These are phyloP conservation scores for Pythium oligandrum DNA, from an alignment of 352 stramenopile species.

Conservation along the genomic window DNA sequence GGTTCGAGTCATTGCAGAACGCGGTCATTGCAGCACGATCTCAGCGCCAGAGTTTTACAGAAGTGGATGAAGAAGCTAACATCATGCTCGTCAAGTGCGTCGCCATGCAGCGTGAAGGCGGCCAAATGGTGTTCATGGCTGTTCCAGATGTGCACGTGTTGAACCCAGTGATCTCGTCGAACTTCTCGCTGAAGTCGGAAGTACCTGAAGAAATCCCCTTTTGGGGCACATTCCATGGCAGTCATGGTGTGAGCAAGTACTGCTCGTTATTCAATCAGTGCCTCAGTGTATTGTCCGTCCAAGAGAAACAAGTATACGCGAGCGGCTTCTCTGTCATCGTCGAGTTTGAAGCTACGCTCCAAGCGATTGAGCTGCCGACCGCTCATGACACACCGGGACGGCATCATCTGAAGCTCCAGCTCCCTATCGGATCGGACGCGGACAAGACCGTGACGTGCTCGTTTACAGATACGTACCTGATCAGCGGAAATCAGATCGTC, in stretches of 20 bases:
- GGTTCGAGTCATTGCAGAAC: slow-evolving; percentile 57
- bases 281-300: slow-evolving; percentile 45
- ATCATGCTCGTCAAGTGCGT: slow-evolving; percentile 59
- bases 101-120: slow-evolving; percentile 39
- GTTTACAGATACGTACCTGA: slow-evolving; percentile 74
- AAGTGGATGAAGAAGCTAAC: slow-evolving; percentile 58
- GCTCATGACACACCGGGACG: slow-evolving; percentile 1
- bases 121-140: slow-evolving; percentile 37
- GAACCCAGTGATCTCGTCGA: slow-evolving; percentile 45
- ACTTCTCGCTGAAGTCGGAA: slow-evolving; percentile 72
- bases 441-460: slow-evolving; percentile 45
- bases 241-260: slow-evolving; percentile 64
- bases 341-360: slow-evolving; percentile 67
- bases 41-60: slow-evolving; percentile 44
- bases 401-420: slow-evolving; percentile 21
- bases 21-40: slow-evolving; percentile 41
- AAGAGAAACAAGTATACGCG: slow-evolving; percentile 61
- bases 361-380: slow-evolving; percentile 24
- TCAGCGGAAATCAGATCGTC: slow-evolving; percentile 70
- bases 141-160: slow-evolving; percentile 60
- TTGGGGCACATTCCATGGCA: slow-evolving; percentile 69
- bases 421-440: slow-evolving; percentile 5
- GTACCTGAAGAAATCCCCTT: slow-evolving; percentile 78
- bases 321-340: slow-evolving; percentile 76
- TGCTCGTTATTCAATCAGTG: slow-evolving; percentile 61